phyloP scores from a whole-genome alignment of 257 asterid genomes.

The Lycium barbarum region DNA sequence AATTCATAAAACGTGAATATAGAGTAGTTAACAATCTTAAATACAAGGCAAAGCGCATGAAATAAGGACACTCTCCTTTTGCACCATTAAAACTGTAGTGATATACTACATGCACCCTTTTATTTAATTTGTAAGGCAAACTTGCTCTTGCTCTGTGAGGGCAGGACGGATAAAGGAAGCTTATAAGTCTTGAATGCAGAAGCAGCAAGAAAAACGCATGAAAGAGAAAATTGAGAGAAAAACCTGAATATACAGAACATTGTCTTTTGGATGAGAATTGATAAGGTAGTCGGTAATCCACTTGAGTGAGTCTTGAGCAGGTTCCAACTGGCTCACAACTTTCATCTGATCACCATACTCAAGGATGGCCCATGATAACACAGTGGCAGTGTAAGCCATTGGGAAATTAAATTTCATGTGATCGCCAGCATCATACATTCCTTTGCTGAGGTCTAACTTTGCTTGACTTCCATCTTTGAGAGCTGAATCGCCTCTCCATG shows the following conservation, averaged over 20 bases:
- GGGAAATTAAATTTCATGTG: conserved; percentile 87
- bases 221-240: not conserved
- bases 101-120: not conserved
- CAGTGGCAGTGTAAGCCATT: conserved; percentile 90
- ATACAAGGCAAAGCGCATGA: conserved; percentile 8
- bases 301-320: conserved; percentile 68
- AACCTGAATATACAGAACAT: conserved; percentile 88
- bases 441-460: conserved; percentile 80
- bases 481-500: conserved; percentile 89
- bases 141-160: not conserved
- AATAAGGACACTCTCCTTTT: conserved; percentile 11
- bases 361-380: conserved; percentile 87
- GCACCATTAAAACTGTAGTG: not conserved
- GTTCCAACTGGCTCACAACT: conserved; percentile 55
- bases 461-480: conserved; percentile 72
- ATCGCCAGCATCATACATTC: conserved; percentile 95
- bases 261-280: conserved; percentile 70
- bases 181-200: conserved; percentile 4
- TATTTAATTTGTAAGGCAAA: not conserved
- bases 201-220: not conserved
- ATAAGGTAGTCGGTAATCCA: conserved; percentile 90
- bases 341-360: conserved; percentile 84
- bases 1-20: not conserved
- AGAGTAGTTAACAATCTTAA: not conserved
- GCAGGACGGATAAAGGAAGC: conserved; percentile 14